Base-by-base conservation (phyloP, 495 filamentous ascomycete species). In the Penicillium alfredii region DNA sequence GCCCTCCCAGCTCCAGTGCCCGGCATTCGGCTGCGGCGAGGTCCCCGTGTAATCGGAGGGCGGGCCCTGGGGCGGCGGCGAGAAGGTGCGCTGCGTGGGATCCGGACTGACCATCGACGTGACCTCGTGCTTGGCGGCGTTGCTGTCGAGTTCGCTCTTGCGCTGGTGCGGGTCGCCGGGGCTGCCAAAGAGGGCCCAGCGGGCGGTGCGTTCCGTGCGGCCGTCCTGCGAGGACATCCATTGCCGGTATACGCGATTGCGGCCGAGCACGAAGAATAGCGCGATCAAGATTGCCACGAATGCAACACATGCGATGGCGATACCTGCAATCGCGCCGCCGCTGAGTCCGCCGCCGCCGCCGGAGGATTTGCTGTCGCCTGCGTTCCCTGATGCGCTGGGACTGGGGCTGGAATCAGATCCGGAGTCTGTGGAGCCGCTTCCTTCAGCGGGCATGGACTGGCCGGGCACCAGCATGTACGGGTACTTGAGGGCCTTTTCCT, bases 401-500 rank as follows among this genome's bases (percentile, higher is more conserved):
- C 25, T 35, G 11, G 32, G 13, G 20, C 33, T 44, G 18, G 42
- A 42, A 12, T n/a, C n/a, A n/a, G n/a, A n/a, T n/a, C n/a, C n/a
- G n/a, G 35, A 35, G n/a, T 30, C 23, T 24, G 21, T 21, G 1
- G 34, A 40, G 10, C 33, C 38, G 3, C 30, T 44, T 26, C 58
- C 58, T 48, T 68, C 66, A 2, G 64, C 46, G 0, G 65, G 66
- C n/a, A 49, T 40, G 1, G 58, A 35, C 29, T 68, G 37, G n/a
- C 64, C 59, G 2, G 67, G 65, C 9, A 60, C 49, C 12, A 66
- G 42, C 62, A 65, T 66, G 30, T 59, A 64, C 9, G 60, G 58
- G 7, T 58, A 57, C 1, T 35, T 33, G 6, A 53, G 40, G 1
- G 65, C 67, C 27, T 39, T 33, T 27, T 54, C 12, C 19, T 61